Evolutionary conservation across 495 filamentous ascomycete species (phyloP).

Genomic region (Aspergillus bertholletiae): DNA sequence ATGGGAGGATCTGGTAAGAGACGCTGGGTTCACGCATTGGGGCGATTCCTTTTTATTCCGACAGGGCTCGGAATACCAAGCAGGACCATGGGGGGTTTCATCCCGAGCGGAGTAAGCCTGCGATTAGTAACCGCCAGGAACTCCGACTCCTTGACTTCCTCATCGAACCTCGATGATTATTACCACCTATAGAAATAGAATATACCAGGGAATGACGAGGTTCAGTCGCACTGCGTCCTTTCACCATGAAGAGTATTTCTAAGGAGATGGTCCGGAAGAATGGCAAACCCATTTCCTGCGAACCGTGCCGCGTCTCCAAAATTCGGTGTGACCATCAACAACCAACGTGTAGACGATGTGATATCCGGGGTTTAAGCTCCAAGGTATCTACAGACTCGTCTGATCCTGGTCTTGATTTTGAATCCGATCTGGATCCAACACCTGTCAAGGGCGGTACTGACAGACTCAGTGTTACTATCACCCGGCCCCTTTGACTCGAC

Average conservation of each 20-base stretch:
- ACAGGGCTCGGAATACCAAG: background rate
- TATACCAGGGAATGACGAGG: no score
- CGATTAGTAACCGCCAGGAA: background rate
- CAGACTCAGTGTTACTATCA: constrained; percentile 25
- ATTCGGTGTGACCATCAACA: constrained; percentile 29
- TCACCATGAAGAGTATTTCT: background rate
- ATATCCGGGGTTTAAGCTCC: constrained; percentile 10
- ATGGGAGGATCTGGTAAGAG: background rate
- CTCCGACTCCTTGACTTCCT: no score
- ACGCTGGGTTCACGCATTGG: background rate
- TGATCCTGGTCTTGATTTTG: no score
- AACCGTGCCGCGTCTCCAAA: constrained; percentile 36
- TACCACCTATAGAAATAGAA: no score
- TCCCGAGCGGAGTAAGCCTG: background rate
- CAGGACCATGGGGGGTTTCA: background rate
- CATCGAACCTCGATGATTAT: no score
- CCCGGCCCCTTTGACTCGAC: constrained; percentile 21
- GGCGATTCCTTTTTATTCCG: background rate
- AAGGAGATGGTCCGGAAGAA: constrained; percentile 21
- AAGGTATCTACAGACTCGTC: no score
- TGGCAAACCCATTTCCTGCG: constrained; percentile 31
- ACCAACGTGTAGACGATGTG: constrained; percentile 19
- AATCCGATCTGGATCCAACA: no score
- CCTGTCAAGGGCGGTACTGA: no score
- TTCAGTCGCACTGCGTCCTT: background rate